These are phyloP conservation scores for Aspergillus carlsbadensis DNA, from an alignment of 495 filamentous ascomycete species.

Conservation along the genomic window DNA sequence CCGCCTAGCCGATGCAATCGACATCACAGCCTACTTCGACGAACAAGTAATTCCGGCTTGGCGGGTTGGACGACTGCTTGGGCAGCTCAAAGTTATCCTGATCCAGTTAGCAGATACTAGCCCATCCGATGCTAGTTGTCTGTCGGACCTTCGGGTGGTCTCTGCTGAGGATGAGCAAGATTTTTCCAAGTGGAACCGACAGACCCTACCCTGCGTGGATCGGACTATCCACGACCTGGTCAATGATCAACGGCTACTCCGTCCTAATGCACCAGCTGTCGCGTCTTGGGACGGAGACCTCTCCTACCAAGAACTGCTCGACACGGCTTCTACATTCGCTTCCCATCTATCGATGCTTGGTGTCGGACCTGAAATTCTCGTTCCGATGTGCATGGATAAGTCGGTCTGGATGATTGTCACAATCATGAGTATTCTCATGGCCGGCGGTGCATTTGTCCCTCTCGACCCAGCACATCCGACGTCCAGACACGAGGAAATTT, in stretches of 20 bases:
- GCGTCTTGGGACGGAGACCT: constrained; percentile 22
- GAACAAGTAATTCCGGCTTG: neutral
- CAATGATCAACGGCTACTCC: neutral
- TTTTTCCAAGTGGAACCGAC: neutral
- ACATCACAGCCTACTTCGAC: neutral
- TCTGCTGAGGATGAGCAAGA: neutral
- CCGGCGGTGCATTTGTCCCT: constrained; percentile 59
- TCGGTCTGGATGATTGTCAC: constrained; percentile 56
- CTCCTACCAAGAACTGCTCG: constrained; percentile 55
- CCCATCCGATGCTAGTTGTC: neutral
- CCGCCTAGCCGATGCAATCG: neutral
- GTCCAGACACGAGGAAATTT: constrained; percentile 38
- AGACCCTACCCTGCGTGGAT: neutral
- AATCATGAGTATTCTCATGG: constrained; percentile 56
- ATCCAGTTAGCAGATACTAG: neutral
- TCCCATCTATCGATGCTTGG: constrained; percentile 42
- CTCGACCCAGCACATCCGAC: constrained; percentile 56
- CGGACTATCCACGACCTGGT: neutral
- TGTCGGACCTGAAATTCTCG: constrained; percentile 45
- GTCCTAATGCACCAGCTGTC: neutral
- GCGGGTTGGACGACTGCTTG: neutral
- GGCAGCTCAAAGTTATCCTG: neutral
- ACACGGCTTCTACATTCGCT: constrained; percentile 46
- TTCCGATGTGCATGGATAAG: constrained; percentile 58
- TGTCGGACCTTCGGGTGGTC: neutral